These are phyloP conservation scores for Diaporthe destruens DNA, from an alignment of 2,329 filamentous ascomycete genomes.

Conservation along the genomic window DNA sequence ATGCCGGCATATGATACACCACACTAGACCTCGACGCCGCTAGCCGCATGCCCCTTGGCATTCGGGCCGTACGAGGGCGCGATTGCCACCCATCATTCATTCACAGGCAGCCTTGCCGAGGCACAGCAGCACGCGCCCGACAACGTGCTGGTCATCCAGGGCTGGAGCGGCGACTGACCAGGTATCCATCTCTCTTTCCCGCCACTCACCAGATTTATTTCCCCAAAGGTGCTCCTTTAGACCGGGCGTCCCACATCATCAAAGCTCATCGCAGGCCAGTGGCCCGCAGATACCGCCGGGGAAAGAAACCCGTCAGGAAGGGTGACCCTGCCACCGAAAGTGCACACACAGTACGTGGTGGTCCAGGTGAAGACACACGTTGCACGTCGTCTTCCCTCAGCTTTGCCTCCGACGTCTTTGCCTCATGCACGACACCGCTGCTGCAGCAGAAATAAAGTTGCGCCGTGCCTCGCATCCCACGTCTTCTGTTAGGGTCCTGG, in stretches of 20 bases:
- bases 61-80: conserved; percentile 9
- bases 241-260: background rate
- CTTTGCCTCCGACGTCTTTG: background rate
- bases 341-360: background rate
- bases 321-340: conserved; percentile 14
- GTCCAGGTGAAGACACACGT: background rate
- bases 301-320: background rate
- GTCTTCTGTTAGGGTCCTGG: conserved; percentile 8
- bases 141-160: background rate
- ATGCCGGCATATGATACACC: conserved; percentile 28
- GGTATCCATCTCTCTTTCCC: background rate
- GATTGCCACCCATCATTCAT: conserved; percentile 14
- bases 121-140: conserved; percentile 22
- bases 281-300: conserved; percentile 6
- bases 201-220: background rate
- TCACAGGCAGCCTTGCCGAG: conserved; percentile 21
- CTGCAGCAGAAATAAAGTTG: conserved; percentile 26
- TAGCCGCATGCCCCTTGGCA: conserved; percentile 27
- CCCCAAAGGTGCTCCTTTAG: background rate
- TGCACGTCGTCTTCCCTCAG: background rate
- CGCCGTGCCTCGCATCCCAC: conserved; percentile 20
- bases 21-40: conserved; percentile 10
- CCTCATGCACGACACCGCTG: background rate
- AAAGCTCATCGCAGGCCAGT: background rate
- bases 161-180: background rate